Percentiles rank a stretch among this genome's conserved stretches.
Evolutionary conservation across 495 filamentous ascomycete species (phyloP).

Genomic region (Xylaria castorea): DNA sequence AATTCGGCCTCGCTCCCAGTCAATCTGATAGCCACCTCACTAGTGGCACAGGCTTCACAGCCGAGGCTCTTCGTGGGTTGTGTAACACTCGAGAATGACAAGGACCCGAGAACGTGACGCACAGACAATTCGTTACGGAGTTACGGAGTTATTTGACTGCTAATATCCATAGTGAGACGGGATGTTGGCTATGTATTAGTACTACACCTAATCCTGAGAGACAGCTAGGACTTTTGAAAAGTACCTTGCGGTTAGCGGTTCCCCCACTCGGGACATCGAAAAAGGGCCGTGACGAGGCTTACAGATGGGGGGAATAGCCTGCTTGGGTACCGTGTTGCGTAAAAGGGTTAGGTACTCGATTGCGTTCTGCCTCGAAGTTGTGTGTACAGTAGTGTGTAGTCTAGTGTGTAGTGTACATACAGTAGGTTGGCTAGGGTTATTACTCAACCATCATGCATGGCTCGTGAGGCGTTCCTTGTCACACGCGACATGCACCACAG

Average conservation of each 20-base stretch:
- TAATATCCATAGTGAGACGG: not conserved
- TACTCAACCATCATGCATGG: constrained; percentile 21
- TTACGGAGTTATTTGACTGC: not conserved
- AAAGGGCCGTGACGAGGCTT: constrained; percentile 14
- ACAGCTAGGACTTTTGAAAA: constrained; percentile 13
- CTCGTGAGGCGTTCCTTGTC: constrained; percentile 15
- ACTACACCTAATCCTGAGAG: not conserved
- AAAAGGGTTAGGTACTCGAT: not conserved
- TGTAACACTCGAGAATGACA: not conserved
- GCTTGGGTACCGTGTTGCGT: not conserved
- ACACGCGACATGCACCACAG: constrained; percentile 15
- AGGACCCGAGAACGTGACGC: constrained; percentile 1
- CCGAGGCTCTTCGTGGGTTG: constrained; percentile 11
- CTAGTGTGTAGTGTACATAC: not conserved
- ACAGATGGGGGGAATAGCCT: constrained; percentile 12
- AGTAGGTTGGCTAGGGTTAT: not conserved
- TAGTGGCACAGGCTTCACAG: not conserved
- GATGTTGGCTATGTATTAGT: no score
- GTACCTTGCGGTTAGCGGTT: constrained; percentile 7
- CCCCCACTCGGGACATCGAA: constrained; percentile 16
- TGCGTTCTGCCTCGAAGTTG: not conserved
- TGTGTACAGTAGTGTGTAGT: not conserved
- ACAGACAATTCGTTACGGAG: constrained; percentile 3
- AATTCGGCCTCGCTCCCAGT: not conserved
- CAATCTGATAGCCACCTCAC: not conserved